Evolutionary conservation across 2,329 filamentous ascomycete genomes (phyloP).

Genomic region (Stylonectria norvegica): DNA sequence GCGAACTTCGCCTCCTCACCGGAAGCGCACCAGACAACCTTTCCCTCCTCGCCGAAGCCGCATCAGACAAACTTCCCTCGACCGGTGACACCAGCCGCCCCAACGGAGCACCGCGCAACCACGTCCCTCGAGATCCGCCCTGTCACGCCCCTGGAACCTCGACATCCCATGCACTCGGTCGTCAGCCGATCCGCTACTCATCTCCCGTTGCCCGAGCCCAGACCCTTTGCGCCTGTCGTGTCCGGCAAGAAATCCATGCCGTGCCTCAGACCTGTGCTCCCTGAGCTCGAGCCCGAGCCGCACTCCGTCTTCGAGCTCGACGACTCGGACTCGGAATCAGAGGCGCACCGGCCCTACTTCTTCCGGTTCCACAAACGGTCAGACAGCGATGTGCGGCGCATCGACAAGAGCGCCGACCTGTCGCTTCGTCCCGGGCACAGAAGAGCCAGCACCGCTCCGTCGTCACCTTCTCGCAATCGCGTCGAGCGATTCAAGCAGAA

Average conservation of each 20-base stretch:
- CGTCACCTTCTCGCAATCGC: constrained; percentile 14
- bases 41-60: constrained; percentile 15
- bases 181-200: constrained; percentile 23
- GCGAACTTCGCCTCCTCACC: constrained; percentile 16
- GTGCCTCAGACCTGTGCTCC: constrained; percentile 22
- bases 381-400: constrained; percentile 26
- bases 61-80: constrained; percentile 10
- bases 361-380: constrained; percentile 43
- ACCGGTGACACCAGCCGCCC: constrained; percentile 12
- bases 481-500: constrained; percentile 4
- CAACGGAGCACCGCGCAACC: constrained; percentile 4
- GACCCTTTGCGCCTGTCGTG: constrained; percentile 17
- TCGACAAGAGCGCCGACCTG: constrained; percentile 3
- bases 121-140: constrained; percentile 14
- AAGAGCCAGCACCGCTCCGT: constrained; percentile 21
- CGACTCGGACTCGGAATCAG: constrained; percentile 41
- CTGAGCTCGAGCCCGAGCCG: constrained; percentile 26
- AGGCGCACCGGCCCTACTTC: constrained; percentile 34
- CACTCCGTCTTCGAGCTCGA: constrained; percentile 50
- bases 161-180: constrained; percentile 18
- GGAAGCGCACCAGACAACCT: constrained; percentile 10
- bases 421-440: constrained; percentile 5
- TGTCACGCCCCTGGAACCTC: constrained; percentile 9
- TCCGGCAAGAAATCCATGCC: constrained; percentile 28
- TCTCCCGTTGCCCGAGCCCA: constrained; percentile 16